Base-by-base conservation (phyloP, 2,329 filamentous ascomycete species). In the Penicillium palitans region DNA sequence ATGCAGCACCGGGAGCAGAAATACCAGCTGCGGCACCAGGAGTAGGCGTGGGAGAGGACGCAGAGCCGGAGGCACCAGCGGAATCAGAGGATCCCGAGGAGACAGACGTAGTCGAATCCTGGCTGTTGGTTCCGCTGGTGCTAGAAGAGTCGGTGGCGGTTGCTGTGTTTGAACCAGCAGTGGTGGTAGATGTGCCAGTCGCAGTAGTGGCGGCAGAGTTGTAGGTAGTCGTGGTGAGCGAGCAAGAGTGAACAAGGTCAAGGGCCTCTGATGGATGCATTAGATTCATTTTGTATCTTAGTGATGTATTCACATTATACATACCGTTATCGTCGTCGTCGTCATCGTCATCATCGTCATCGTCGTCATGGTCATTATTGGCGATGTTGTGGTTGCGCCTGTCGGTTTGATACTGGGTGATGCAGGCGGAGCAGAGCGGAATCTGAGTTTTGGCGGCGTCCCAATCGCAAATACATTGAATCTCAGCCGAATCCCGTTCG, bases 361-460 rank as follows among this genome's bases (percentile, higher is more conserved):
- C 27, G n/a, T 69, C 65, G 24, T 63, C 57, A 29, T 58, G 27
- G 24, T 62, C 52, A 8, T 60, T 31, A 24, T 60, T 19, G n/a
- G 61, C 57, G 19, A 58, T 55, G 17, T 60, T 42, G 17, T 58
- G 58, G 31, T 57, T 54, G 27, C 63, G 61, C 24, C 15, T 52
- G 37, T 57, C 55, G 10, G 12, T 31, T 25, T 57, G 55, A 52
- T 69, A 66, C 47, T 72, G 59, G n/a, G 68, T 62, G 21, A 72
- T 72, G 35, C 71, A 73, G 33, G 70, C 71, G n/a, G 70, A 68
- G 37, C 71, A 73, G 39, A 68, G 61, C 6, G 71, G 70, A 17
- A 72, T 58, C n/a, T 66, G 59, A 8, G 59, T 68, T n/a, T 62
- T 56, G 10, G 69, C 69, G 25, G 60, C 48, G 12, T 63, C 57